Percentiles rank a stretch among this genome's conserved stretches.
These are phyloP conservation scores for Cronartium ribicola DNA, from an alignment of 1,284 basidiomycete species.

Conservation along the genomic window DNA sequence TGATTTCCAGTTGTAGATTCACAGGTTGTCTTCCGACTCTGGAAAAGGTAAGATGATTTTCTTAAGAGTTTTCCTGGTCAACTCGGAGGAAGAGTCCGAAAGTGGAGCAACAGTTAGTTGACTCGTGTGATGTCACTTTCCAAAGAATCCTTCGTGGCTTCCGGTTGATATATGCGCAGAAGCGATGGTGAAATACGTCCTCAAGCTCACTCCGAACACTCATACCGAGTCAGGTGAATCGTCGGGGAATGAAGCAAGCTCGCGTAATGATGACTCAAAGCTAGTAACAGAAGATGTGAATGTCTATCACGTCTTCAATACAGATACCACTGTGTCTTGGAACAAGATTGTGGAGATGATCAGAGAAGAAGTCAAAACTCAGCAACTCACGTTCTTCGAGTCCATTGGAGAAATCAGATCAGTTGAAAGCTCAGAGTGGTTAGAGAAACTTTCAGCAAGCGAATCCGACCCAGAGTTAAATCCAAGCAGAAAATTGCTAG, in stretches of 20 bases:
- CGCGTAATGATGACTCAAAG: background rate
- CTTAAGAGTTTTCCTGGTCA: background rate
- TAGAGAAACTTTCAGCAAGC: background rate
- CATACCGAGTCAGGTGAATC: background rate
- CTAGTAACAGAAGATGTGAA: background rate
- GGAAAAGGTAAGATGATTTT: background rate
- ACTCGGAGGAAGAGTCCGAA: too few relatives aligned
- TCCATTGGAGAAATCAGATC: background rate
- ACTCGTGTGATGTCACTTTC: background rate
- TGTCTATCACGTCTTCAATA: background rate
- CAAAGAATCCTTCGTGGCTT: slow-evolving; percentile 4
- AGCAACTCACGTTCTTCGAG: background rate
- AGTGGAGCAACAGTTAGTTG: too few relatives aligned
- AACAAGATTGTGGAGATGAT: background rate
- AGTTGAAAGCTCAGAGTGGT: background rate
- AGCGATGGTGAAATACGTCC: background rate
- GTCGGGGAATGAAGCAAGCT: background rate
- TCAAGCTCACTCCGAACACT: too few relatives aligned
- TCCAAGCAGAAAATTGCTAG: background rate
- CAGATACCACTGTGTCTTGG: background rate
- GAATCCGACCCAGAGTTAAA: background rate
- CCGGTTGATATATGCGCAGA: slow-evolving; percentile 11
- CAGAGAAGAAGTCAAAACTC: background rate
- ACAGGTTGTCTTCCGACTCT: slow-evolving; percentile 5
- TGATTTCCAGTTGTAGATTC: slow-evolving; percentile 1